These are phyloP conservation scores for Pelargonium australe DNA, from an alignment of 441 rosid species.

Conservation along the genomic window DNA sequence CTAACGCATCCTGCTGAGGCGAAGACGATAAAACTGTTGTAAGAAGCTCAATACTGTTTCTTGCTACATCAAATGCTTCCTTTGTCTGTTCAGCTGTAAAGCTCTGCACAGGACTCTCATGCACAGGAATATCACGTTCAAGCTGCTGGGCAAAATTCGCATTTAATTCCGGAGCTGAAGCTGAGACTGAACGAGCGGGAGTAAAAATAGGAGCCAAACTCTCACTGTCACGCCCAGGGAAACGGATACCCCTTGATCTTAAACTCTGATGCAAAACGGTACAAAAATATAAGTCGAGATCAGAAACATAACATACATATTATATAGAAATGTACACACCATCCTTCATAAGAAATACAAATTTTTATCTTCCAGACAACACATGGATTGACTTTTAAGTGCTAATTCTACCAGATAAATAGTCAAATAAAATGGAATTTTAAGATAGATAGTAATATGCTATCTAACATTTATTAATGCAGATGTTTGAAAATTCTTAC, in stretches of 20 bases:
- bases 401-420: too few relatives aligned
- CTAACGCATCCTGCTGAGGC: slow-evolving; percentile 58
- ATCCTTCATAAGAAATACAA: neutral
- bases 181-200: slow-evolving; percentile 57
- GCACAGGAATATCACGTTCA: slow-evolving; percentile 49
- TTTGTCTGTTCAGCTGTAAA: slow-evolving; percentile 70
- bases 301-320: slow-evolving; percentile 1
- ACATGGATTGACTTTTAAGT: too few relatives aligned
- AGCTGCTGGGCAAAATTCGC: slow-evolving; percentile 42
- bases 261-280: slow-evolving; percentile 45
- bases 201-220: slow-evolving; percentile 92
- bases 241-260: slow-evolving; percentile 79
- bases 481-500: neutral
- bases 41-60: slow-evolving; percentile 82
- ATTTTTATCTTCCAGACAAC: neutral
- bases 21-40: slow-evolving; percentile 71
- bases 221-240: slow-evolving; percentile 95
- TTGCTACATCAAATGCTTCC: slow-evolving; percentile 87
- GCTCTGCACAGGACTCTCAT: slow-evolving; percentile 27
- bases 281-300: slow-evolving; percentile 6
- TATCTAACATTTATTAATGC: too few relatives aligned
- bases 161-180: slow-evolving; percentile 39
- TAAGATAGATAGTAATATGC: too few relatives aligned
- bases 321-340: neutral
- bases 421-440: too few relatives aligned